These are phyloP conservation scores for Hortiboletus campestris DNA, from an alignment of 768 basidiomycete genomes.

Conservation along the genomic window DNA sequence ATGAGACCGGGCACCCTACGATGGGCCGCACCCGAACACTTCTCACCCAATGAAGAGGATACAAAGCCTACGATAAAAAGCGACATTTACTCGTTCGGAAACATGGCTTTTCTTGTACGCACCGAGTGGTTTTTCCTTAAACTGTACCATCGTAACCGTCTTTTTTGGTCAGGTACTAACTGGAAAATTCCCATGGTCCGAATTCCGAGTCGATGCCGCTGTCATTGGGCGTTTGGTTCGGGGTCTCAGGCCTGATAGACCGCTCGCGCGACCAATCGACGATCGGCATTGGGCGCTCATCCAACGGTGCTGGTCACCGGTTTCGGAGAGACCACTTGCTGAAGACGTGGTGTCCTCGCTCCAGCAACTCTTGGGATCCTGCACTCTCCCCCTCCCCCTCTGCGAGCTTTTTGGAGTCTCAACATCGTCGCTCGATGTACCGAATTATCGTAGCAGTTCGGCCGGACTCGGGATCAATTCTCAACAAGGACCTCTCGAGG, in stretches of 20 bases:
- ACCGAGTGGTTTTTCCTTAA: not conserved
- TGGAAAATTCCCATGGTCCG: not conserved
- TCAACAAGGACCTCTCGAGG: conserved; percentile 35
- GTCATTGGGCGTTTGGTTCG: not conserved
- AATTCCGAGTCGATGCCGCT: not conserved
- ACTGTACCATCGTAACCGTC: not conserved
- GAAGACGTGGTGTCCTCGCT: not conserved
- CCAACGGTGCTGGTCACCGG: conserved; percentile 3
- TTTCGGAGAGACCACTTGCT: not conserved
- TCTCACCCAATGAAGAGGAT: not conserved
- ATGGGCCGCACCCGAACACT: conserved; percentile 8
- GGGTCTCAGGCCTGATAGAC: not conserved
- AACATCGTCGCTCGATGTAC: no score
- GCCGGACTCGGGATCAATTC: no score
- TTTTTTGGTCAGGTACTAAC: not conserved
- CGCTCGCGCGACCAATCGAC: not conserved
- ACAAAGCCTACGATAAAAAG: not conserved
- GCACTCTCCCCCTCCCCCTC: not conserved
- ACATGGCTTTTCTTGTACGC: conserved; percentile 1
- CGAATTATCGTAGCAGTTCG: no score
- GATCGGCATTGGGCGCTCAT: conserved; percentile 4
- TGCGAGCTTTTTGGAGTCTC: not conserved
- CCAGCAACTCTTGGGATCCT: not conserved
- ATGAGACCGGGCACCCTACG: conserved; percentile 3
- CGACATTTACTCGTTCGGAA: conserved; percentile 13